Conservation (phyloP, 106 monocot genomes). For the Narthecium ossifragum region DNA sequence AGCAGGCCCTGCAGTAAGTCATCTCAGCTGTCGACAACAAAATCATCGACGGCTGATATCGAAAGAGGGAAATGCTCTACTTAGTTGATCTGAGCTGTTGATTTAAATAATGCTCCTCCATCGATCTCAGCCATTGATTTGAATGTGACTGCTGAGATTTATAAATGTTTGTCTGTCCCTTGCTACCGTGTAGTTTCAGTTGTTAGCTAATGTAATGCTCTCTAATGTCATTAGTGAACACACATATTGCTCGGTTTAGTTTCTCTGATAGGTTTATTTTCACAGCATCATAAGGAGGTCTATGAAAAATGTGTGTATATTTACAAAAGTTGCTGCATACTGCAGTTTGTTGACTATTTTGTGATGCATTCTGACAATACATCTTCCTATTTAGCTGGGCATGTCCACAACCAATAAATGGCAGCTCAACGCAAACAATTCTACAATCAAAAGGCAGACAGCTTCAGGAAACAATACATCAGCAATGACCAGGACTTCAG, state of each 20-base stretch:
- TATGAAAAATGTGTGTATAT: too few relatives aligned
- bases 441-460: neutral
- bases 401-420: conserved; percentile 9
- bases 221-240: neutral
- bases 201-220: neutral
- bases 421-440: conserved; percentile 8
- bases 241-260: neutral
- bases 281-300: neutral
- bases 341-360: neutral
- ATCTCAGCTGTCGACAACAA: too few relatives aligned
- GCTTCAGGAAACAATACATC: conserved; percentile 20
- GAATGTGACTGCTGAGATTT: too few relatives aligned
- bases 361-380: neutral
- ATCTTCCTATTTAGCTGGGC: neutral
- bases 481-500: neutral
- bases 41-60: too few relatives aligned
- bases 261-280: neutral
- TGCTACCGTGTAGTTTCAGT: too few relatives aligned
- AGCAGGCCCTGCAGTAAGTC: too few relatives aligned
- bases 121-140: too few relatives aligned
- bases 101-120: too few relatives aligned
- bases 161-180: too few relatives aligned
- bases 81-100: too few relatives aligned
- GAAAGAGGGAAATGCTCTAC: too few relatives aligned
- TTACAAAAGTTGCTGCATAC: neutral